Conservation (phyloP, 352 stramenopile genomes). For the Phytophthora litchii region DNA sequence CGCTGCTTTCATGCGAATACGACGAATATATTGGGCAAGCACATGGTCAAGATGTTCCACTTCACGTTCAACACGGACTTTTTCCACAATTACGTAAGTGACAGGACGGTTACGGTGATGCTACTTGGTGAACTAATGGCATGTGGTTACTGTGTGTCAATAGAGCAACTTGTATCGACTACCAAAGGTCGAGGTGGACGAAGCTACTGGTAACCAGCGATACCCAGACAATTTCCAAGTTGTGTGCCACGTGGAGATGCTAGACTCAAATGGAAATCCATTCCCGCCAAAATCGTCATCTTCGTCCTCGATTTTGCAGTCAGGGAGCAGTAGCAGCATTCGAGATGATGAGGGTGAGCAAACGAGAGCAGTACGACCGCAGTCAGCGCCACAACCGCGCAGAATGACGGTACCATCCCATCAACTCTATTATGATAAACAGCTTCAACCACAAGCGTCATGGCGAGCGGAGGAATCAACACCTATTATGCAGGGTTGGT, state of each 20-base stretch:
- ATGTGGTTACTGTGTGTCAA: conserved; percentile 1
- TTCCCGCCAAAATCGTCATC: conserved; percentile 28
- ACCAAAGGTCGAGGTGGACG: conserved; percentile 66
- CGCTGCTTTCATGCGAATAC: conserved; percentile 79
- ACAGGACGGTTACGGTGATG: background rate
- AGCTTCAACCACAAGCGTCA: conserved; percentile 23
- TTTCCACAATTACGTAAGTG: conserved; percentile 69
- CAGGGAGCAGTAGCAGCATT: conserved; percentile 28
- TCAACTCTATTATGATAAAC: conserved; percentile 19
- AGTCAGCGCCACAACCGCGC: conserved; percentile 29
- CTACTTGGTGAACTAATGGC: conserved; percentile 1
- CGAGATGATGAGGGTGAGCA: conserved; percentile 28
- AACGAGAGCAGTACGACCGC: conserved; percentile 8
- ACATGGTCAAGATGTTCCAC: conserved; percentile 88
- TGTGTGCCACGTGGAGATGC: conserved; percentile 55
- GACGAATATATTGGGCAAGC: conserved; percentile 73
- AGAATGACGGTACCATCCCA: conserved; percentile 34
- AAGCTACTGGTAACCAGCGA: conserved; percentile 51
- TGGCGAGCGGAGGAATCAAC: conserved; percentile 32
- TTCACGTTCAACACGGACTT: conserved; percentile 88
- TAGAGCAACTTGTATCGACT: conserved; percentile 57
- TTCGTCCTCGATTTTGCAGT: conserved; percentile 29
- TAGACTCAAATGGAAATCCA: conserved; percentile 33
- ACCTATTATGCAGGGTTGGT: conserved; percentile 67
- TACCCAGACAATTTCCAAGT: conserved; percentile 66